Evolutionary conservation across 305 asterid species (phyloP).

Genomic region (Fraxinus xanthoxyloides): DNA sequence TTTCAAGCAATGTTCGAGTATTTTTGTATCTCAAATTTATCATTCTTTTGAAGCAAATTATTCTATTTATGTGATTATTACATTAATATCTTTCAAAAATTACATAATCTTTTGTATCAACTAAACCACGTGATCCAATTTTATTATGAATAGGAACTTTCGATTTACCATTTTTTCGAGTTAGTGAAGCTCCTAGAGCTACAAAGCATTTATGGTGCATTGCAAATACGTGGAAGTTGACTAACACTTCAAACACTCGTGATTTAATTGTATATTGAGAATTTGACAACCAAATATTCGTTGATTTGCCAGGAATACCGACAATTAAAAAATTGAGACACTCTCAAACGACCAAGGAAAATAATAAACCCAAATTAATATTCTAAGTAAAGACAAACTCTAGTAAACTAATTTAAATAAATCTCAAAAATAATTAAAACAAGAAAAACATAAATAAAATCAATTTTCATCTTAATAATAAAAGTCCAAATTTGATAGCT

Average conservation of each 20-base stretch:
- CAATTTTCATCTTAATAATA: neutral
- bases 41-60: neutral
- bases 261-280: neutral
- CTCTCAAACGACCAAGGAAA: neutral
- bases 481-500: neutral
- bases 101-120: too few relatives aligned
- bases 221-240: neutral
- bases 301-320: neutral
- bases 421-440: neutral
- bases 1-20: neutral
- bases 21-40: neutral
- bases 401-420: too few relatives aligned
- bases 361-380: neutral
- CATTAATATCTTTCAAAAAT: neutral
- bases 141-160: neutral
- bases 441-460: too few relatives aligned
- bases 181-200: neutral
- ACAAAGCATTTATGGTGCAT: neutral
- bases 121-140: too few relatives aligned
- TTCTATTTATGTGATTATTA: neutral
- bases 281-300: neutral
- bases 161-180: neutral
- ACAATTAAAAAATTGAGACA: too few relatives aligned
- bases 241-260: neutral
- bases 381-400: neutral